A percentile compares a stretch with the other conserved stretches of the same genome.
Conservation (phyloP, 1,284 basidiomycete species). For the Pseudozyma pruni region DNA sequence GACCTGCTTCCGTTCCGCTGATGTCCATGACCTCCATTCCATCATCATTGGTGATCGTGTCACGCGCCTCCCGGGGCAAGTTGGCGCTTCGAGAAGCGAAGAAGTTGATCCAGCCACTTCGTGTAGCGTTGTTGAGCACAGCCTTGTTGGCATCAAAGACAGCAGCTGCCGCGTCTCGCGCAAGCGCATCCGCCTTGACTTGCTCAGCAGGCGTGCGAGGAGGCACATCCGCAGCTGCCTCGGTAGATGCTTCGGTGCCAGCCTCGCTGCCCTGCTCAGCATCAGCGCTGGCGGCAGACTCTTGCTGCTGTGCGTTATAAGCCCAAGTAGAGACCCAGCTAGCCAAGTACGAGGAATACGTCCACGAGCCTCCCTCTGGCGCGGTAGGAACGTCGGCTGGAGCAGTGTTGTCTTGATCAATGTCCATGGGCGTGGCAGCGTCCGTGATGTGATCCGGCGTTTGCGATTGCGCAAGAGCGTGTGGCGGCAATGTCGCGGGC, state of each 20-base stretch:
- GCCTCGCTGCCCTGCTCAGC: not conserved
- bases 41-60: conserved; percentile 29
- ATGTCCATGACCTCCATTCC: conserved; percentile 63
- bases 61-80: conserved; percentile 16
- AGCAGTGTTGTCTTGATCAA: conserved; percentile 8
- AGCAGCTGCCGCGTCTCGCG: conserved; percentile 29
- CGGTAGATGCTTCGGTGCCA: not conserved
- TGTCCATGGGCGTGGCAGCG: conserved; percentile 41
- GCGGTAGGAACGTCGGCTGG: not conserved
- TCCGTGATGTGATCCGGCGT: not conserved
- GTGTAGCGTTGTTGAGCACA: conserved; percentile 54
- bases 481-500: not conserved
- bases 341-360: conserved; percentile 51
- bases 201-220: conserved; percentile 60
- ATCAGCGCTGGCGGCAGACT: not conserved
- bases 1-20: conserved; percentile 27
- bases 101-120: conserved; percentile 57
- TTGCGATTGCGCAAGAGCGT: not conserved
- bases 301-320: conserved; percentile 41
- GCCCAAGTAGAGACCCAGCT: conserved; percentile 54
- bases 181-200: conserved; percentile 61
- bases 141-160: conserved; percentile 46
- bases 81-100: conserved; percentile 53
- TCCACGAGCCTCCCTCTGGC: conserved; percentile 34
- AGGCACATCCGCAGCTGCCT: not conserved